These are phyloP conservation scores for Hyparrhenia diplandra DNA, from an alignment of 176 grass and related monocot species.

Conservation along the genomic window DNA sequence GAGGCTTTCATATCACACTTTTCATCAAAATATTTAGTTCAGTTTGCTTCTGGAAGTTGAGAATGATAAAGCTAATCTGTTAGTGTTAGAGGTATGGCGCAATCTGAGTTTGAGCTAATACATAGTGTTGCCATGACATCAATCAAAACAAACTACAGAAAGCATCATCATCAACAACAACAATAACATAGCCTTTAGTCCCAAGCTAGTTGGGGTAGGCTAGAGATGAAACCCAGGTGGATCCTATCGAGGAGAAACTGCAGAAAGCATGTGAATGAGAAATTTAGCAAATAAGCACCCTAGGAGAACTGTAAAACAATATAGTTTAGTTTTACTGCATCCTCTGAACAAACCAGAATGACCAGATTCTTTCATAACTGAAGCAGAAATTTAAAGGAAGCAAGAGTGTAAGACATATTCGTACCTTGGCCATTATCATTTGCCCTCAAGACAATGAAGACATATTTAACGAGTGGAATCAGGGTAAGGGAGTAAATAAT, in stretches of 20 bases:
- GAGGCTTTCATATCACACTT: neutral
- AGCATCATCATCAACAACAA: too few species aligned
- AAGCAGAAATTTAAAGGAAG: slow-evolving; percentile 14
- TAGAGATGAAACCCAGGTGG: too few species aligned
- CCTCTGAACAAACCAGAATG: slow-evolving; percentile 10
- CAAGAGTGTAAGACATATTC: neutral
- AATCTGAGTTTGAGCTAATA: too few species aligned
- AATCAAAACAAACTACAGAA: slow-evolving; percentile 11
- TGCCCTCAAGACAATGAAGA: slow-evolving; percentile 74
- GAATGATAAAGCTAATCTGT: neutral
- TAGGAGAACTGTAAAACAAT: too few species aligned
- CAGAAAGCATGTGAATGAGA: neutral
- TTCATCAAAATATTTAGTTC: neutral
- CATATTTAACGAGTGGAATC: slow-evolving; percentile 82
- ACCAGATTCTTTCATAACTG: neutral
- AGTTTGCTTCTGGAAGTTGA: neutral
- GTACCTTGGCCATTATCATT: slow-evolving; percentile 86
- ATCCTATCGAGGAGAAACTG: too few species aligned
- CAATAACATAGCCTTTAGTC: too few species aligned
- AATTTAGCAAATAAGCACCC: neutral
- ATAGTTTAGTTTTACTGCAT: neutral
- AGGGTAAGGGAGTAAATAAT: slow-evolving; percentile 89
- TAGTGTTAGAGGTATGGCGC: neutral
- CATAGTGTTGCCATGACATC: neutral
- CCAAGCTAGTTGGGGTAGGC: too few species aligned